Evolutionary conservation across 441 rosid species (phyloP).

Genomic region (Aleurites moluccanus): DNA sequence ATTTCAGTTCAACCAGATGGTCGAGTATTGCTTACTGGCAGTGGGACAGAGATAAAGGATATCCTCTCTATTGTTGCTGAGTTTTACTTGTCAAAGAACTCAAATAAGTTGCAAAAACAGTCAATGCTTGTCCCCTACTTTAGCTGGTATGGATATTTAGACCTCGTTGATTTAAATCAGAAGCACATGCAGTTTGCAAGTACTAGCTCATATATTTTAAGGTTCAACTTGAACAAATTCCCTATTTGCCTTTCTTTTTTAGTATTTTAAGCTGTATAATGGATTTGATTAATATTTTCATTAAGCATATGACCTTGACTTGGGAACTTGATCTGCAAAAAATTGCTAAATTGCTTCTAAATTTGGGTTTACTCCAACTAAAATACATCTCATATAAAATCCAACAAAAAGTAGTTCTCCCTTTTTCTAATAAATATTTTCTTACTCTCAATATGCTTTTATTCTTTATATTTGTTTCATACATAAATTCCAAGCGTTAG

Average conservation of each 20-base stretch:
- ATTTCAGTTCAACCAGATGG: constrained; percentile 57
- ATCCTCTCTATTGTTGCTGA: constrained; percentile 66
- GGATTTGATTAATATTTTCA: not conserved
- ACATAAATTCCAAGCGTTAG: too few relatives aligned
- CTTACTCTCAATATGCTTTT: too few relatives aligned
- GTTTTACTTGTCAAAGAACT: constrained; percentile 53
- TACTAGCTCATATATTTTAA: not conserved
- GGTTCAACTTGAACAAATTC: not conserved
- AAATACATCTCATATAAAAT: not conserved
- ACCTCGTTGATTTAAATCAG: constrained; percentile 15
- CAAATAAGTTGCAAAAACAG: constrained; percentile 40
- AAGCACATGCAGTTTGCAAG: constrained; percentile 12
- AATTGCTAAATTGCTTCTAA: not conserved
- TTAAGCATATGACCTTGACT: not conserved
- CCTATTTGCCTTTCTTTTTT: not conserved
- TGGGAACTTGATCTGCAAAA: not conserved
- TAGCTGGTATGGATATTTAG: constrained; percentile 39
- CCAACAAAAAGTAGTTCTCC: not conserved
- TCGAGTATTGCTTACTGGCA: constrained; percentile 48
- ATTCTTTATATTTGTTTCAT: too few relatives aligned
- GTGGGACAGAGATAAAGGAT: constrained; percentile 53
- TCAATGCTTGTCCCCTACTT: constrained; percentile 65
- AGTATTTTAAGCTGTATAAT: not conserved
- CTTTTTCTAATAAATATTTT: not conserved
- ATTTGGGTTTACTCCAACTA: not conserved